Conservation (phyloP, 495 filamentous ascomycete species). For the Penicillium daleae region DNA sequence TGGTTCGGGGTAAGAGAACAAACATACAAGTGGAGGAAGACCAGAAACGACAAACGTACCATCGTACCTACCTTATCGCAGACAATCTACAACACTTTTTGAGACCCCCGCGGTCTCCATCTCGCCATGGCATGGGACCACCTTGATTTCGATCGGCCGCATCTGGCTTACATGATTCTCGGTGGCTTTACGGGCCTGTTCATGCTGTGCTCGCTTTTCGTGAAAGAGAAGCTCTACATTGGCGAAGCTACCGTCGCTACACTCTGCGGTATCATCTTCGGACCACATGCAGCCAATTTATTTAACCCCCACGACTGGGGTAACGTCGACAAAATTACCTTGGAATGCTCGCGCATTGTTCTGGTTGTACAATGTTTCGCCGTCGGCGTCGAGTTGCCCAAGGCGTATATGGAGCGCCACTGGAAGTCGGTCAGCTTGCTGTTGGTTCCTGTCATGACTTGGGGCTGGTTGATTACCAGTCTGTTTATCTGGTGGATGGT, state of each 20-base stretch:
- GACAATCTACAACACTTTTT: not conserved
- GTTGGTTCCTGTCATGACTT: constrained; percentile 95
- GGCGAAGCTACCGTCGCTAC: constrained; percentile 98
- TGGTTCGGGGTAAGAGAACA: not conserved
- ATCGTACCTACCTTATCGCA: constrained; percentile 1
- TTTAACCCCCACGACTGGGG: constrained; percentile 89
- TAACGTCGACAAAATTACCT: constrained; percentile 90
- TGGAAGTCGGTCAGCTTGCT: constrained; percentile 92
- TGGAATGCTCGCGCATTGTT: constrained; percentile 96
- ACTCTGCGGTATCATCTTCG: constrained; percentile 95
- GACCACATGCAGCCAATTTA: constrained; percentile 89
- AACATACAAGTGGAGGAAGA: not conserved
- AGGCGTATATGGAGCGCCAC: constrained; percentile 96
- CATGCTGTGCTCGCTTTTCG: constrained; percentile 96
- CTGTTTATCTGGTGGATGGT: constrained; percentile 98
- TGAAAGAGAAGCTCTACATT: constrained; percentile 98
- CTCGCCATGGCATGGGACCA: constrained; percentile 88
- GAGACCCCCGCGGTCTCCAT: not conserved
- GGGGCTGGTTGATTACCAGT: constrained; percentile 92
- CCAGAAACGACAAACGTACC: not conserved
- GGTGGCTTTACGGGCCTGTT: constrained; percentile 98
- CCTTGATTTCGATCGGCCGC: constrained; percentile 87
- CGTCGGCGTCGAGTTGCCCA: constrained; percentile 97
- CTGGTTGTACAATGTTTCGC: constrained; percentile 99
- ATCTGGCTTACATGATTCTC: constrained; percentile 97